These are phyloP conservation scores for Monosporascus cannonballus DNA, from an alignment of 2,329 filamentous ascomycete species.

Conservation along the genomic window DNA sequence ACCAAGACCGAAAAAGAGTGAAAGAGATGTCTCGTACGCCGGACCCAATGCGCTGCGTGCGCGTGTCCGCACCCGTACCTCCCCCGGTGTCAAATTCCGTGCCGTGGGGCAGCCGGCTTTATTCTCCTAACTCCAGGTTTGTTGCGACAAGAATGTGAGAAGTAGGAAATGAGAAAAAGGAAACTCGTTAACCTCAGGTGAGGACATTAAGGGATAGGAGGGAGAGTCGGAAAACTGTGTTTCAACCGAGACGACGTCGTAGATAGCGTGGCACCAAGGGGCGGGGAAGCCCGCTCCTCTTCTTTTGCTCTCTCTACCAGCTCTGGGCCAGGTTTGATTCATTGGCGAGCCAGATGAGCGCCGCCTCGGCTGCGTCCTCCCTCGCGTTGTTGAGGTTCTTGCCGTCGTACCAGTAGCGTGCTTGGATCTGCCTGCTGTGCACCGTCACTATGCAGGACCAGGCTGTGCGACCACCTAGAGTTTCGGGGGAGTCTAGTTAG, in stretches of 20 bases:
- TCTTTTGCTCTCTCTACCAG: constrained; percentile 8
- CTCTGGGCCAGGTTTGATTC: constrained; percentile 27
- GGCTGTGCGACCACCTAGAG: constrained; percentile 75
- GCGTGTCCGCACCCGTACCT: constrained; percentile 6
- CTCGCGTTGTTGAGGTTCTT: constrained; percentile 80
- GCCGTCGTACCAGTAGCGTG: constrained; percentile 88
- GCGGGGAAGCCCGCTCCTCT: neutral
- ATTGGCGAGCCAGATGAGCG: constrained; percentile 50
- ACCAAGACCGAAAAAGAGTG: neutral
- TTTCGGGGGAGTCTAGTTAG: neutral
- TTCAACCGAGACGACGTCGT: constrained; percentile 1
- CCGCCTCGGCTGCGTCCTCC: constrained; percentile 86
- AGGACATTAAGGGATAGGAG: constrained; percentile 12
- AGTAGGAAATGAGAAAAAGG: constrained; percentile 12
- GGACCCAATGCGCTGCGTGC: constrained; percentile 9
- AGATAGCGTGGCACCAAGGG: neutral
- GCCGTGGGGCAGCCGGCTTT: constrained; percentile 22
- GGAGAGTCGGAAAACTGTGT: constrained; percentile 1
- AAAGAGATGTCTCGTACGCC: constrained; percentile 12
- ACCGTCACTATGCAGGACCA: constrained; percentile 83
- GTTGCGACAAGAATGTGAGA: constrained; percentile 20
- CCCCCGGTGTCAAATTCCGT: constrained; percentile 6
- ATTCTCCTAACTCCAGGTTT: constrained; percentile 23
- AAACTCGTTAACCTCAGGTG: constrained; percentile 7
- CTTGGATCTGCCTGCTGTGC: constrained; percentile 56